A percentile compares a stretch with the other conserved stretches of the same genome.
phyloP scores from a whole-genome alignment of 805 yeast genomes.

The Yamadazyma sp. region DNA sequence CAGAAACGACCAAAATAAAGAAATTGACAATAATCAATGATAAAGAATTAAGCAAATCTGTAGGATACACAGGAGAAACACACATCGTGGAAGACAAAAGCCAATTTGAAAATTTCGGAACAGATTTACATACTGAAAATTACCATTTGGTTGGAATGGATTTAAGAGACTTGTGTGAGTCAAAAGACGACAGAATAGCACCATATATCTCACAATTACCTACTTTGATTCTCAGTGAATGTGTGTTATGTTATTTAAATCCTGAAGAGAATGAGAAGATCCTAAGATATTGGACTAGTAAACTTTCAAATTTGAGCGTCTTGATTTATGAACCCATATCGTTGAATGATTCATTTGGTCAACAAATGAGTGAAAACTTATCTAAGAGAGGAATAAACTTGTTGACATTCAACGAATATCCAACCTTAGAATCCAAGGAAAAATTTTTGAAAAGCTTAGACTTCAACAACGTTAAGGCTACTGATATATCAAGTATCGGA shows the following conservation, averaged over 20 bases:
- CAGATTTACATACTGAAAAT: conserved; percentile 31
- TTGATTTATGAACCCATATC: conserved; percentile 72
- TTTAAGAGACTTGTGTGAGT: conserved; percentile 31
- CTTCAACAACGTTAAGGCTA: conserved; percentile 32
- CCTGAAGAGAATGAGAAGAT: conserved; percentile 47
- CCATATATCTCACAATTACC: conserved; percentile 37
- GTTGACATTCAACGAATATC: conserved; percentile 53
- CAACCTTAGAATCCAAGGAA: conserved; percentile 35
- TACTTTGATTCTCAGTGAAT: conserved; percentile 67
- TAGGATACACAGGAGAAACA: conserved; percentile 13
- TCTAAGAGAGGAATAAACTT: conserved; percentile 58
- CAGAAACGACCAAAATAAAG: conserved; percentile 50
- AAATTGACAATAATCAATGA: conserved; percentile 42
- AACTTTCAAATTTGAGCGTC: conserved; percentile 27
- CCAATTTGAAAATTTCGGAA: conserved; percentile 20
- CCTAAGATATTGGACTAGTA: conserved; percentile 37
- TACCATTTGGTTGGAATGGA: conserved; percentile 60
- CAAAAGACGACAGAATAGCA: background rate
- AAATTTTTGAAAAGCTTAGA: conserved; percentile 22
- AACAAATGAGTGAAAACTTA: conserved; percentile 63
- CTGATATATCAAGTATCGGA: conserved; percentile 45
- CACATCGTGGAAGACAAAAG: conserved; percentile 13
- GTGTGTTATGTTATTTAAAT: conserved; percentile 69
- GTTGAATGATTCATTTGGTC: conserved; percentile 60
- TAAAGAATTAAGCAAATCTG: conserved; percentile 21